A percentile compares a stretch with the other conserved stretches of the same genome.
Conservation (phyloP, 768 basidiomycete genomes). For the Nidularia pulvinata region DNA sequence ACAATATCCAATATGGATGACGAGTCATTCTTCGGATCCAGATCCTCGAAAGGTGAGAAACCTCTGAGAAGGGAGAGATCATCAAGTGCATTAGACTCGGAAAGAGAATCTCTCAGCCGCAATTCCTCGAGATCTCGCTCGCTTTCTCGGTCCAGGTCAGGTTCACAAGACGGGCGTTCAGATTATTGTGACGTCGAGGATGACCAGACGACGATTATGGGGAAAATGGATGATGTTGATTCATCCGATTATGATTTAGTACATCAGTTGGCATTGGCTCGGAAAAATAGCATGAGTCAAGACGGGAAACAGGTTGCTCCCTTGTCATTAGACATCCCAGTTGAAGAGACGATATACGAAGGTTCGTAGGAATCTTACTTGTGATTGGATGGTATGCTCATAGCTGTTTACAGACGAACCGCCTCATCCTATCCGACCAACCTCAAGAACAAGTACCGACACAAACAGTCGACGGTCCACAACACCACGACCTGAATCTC, state of each 20-base stretch:
- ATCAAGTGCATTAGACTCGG: conserved; percentile 40
- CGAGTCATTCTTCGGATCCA: conserved; percentile 39
- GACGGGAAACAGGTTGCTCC: conserved; percentile 40
- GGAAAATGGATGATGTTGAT: conserved; percentile 42
- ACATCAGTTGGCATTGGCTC: conserved; percentile 77
- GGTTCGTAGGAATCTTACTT: conserved; percentile 35
- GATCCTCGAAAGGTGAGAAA: conserved; percentile 49
- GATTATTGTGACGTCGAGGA: conserved; percentile 47
- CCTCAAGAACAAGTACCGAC: conserved; percentile 51
- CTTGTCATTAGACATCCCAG: conserved; percentile 40
- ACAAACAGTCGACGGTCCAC: conserved; percentile 38
- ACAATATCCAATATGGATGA: conserved; percentile 61
- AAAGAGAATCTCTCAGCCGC: conserved; percentile 43
- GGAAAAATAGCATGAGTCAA: conserved; percentile 83
- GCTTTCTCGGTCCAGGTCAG: conserved; percentile 35
- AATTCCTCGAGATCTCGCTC: conserved; percentile 30
- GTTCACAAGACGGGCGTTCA: conserved; percentile 36
- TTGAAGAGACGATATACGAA: conserved; percentile 79
- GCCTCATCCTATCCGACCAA: conserved; percentile 50
- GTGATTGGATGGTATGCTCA: conserved; percentile 4
- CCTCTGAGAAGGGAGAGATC: conserved; percentile 40
- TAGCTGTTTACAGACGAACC: conserved; percentile 50
- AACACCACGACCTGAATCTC: conserved; percentile 47
- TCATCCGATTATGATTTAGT: conserved; percentile 78
- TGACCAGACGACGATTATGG: conserved; percentile 35